Conservation (phyloP, 208 protist species). For the Trypanosoma congolense region DNA sequence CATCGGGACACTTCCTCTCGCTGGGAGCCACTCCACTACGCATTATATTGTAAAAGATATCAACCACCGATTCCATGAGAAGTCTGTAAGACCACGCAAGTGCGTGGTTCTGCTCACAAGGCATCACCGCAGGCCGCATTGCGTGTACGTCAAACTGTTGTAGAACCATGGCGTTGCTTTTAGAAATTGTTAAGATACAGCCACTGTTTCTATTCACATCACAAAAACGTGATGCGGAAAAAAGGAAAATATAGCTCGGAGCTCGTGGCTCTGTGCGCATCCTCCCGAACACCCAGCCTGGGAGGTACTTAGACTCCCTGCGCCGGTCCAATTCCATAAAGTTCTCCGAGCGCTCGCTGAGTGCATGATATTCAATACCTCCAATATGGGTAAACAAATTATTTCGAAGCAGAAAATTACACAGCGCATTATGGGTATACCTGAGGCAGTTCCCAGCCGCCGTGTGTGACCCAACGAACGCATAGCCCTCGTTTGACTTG, state of each 20-base stretch:
- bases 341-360: conserved; percentile 61
- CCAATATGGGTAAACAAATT: conserved; percentile 51
- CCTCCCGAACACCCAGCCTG: conserved; percentile 61
- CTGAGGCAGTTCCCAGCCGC: conserved; percentile 43
- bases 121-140: conserved; percentile 50
- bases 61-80: conserved; percentile 44
- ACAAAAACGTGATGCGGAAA: conserved; percentile 76
- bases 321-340: conserved; percentile 66
- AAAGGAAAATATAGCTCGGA: conserved; percentile 59
- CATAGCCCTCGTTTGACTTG: conserved; percentile 40
- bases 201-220: conserved; percentile 77
- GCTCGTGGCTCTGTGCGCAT: conserved; percentile 53
- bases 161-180: conserved; percentile 31
- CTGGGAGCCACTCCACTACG: conserved; percentile 20
- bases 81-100: conserved; percentile 72
- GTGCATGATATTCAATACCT: conserved; percentile 79
- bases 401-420: conserved; percentile 77
- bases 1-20: conserved; percentile 22
- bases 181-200: conserved; percentile 39
- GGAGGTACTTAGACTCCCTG: conserved; percentile 77
- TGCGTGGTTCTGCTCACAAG: conserved; percentile 57
- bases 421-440: conserved; percentile 75
- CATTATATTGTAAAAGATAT: conserved; percentile 51
- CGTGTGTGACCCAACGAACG: conserved; percentile 46
- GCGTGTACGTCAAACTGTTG: conserved; percentile 49